Evolutionary conservation across 2,329 filamentous ascomycete species (phyloP).

Genomic region (Pseudogymnoascus pannorum): DNA sequence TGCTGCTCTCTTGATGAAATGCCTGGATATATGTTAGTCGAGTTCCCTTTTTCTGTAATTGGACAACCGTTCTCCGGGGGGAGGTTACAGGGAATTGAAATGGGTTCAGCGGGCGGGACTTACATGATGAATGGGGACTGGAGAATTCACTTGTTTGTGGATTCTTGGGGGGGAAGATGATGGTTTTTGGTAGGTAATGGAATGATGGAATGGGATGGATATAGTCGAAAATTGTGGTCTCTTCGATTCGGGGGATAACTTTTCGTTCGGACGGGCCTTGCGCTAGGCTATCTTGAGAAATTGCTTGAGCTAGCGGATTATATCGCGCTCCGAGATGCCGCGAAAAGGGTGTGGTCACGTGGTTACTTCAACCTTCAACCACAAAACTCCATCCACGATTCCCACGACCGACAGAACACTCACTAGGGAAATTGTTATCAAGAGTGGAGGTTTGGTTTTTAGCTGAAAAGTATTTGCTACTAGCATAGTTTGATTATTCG

Average conservation of each 20-base stretch:
- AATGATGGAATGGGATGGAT: not conserved
- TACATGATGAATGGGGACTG: slow-evolving; percentile 22
- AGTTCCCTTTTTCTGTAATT: too few relatives aligned
- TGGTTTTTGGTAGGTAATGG: not conserved
- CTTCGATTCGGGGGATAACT: not conserved
- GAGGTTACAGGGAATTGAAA: not conserved
- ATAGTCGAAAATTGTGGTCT: not conserved
- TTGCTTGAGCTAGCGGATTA: not conserved
- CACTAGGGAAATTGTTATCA: not conserved
- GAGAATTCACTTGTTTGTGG: not conserved
- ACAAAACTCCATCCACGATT: too few relatives aligned
- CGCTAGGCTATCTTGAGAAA: not conserved
- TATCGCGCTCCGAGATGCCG: not conserved
- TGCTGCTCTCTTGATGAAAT: slow-evolving; percentile 4
- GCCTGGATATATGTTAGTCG: slow-evolving; percentile 11
- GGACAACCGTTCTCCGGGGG: too few relatives aligned
- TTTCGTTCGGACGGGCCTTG: not conserved
- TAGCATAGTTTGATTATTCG: not conserved
- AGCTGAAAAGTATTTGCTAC: too few relatives aligned
- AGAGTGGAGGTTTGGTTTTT: not conserved
- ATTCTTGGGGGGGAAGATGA: not conserved
- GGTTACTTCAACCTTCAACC: not conserved
- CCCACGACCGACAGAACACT: not conserved
- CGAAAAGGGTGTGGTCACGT: not conserved
- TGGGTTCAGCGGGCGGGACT: slow-evolving; percentile 9